A percentile compares a stretch with the other conserved stretches of the same genome.
Conservation (phyloP, 1,284 basidiomycete species). For the Wallemia ichthyophaga region DNA sequence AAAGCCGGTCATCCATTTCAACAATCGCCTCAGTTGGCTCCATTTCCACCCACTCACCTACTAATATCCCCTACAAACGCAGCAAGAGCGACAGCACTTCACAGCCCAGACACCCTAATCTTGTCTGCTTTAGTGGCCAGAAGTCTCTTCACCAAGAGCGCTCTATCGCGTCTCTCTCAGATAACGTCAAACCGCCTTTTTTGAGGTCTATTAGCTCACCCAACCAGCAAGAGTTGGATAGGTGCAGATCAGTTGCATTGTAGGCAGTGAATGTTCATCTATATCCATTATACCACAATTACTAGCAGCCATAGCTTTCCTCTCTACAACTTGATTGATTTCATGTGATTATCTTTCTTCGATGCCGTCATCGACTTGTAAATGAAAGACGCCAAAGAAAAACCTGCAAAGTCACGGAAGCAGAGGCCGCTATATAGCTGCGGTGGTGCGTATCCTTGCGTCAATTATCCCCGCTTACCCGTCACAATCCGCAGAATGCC, state of each 20-base stretch:
- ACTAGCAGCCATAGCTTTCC: no score
- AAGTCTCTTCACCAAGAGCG: background rate
- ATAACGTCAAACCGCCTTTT: background rate
- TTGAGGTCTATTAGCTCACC: background rate
- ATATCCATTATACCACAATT: no score
- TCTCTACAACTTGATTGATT: no score
- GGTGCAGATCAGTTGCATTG: background rate
- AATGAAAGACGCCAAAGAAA: no score
- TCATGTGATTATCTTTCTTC: no score
- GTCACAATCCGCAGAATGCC: background rate
- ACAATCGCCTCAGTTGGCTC: background rate
- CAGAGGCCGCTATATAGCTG: background rate
- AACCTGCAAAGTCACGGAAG: background rate
- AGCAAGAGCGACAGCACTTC: background rate
- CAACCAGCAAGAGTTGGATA: background rate
- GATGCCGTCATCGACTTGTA: no score
- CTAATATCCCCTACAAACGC: background rate
- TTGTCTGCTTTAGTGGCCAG: background rate
- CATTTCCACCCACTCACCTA: background rate
- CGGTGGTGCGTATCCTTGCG: background rate
- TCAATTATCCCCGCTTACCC: background rate
- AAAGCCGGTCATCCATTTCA: background rate
- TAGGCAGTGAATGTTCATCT: no score
- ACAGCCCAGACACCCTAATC: background rate
- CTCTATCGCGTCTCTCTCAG: background rate